Conservation (phyloP, 2,329 filamentous ascomycete species). For the Harringtonia aguacate region DNA sequence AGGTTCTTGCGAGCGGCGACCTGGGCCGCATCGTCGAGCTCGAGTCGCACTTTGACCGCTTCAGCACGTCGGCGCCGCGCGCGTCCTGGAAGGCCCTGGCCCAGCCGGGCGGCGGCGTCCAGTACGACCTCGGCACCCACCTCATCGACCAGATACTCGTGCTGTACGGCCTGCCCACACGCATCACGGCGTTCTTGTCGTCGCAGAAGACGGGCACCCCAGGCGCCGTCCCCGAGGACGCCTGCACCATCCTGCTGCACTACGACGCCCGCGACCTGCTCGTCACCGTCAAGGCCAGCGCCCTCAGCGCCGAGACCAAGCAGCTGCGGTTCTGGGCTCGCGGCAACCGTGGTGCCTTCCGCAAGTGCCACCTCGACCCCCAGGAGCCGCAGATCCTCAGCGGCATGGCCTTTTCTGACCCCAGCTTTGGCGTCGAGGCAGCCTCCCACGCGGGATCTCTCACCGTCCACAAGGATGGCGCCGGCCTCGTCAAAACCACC, state of each 20-base stretch:
- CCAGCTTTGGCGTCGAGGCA: constrained; percentile 54
- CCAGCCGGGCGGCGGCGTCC: constrained; percentile 44
- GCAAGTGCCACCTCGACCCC: constrained; percentile 56
- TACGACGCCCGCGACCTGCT: constrained; percentile 58
- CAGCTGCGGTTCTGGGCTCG: constrained; percentile 71
- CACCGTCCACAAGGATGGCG: constrained; percentile 37
- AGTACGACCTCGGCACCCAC: constrained; percentile 67
- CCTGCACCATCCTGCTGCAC: constrained; percentile 52
- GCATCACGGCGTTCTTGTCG: constrained; percentile 58
- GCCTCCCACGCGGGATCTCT: constrained; percentile 21
- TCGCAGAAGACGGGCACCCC: constrained; percentile 44
- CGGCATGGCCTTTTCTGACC: constrained; percentile 50
- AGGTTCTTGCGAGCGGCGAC: constrained; percentile 45
- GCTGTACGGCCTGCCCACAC: constrained; percentile 38
- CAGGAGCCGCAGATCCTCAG: constrained; percentile 65
- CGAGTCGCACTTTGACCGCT: constrained; percentile 71
- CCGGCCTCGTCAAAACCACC: constrained; percentile 35
- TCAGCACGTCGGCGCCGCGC: constrained; percentile 54
- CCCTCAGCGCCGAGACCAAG: constrained; percentile 55
- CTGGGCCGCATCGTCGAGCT: constrained; percentile 69
- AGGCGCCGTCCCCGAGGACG: constrained; percentile 37
- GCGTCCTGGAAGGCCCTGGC: constrained; percentile 48
- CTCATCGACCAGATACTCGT: constrained; percentile 62
- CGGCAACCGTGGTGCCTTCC: constrained; percentile 53
- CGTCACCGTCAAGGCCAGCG: constrained; percentile 58